Base-by-base conservation (phyloP, 2,329 filamentous ascomycete species). In the Metarhizium rileyi region DNA sequence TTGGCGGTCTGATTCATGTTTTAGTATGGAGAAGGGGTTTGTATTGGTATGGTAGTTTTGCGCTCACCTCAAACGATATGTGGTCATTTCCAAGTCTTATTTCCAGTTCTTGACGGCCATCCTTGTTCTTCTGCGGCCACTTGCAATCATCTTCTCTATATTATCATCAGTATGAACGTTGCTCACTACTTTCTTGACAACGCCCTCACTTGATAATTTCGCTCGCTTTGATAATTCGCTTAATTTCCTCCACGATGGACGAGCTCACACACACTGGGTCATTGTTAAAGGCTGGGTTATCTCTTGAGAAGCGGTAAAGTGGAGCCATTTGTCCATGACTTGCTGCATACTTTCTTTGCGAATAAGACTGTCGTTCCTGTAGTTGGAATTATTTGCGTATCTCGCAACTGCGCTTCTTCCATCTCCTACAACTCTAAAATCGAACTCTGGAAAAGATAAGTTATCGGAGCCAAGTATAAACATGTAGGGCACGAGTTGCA, bases 311-410 rank as follows among this genome's bases (percentile, higher is more conserved):
- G n/a, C 38, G n/a, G 8, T n/a, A 16, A 41, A 22, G 20, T n/a
- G n/a, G 16, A 16, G n/a, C 14, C 18, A 18, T 16, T 38, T 10
- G 26, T 7, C 16, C 22, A 26, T 8, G 28, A 45, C 25, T 8
- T 30, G 27, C 45, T 41, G 69, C 90, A 59, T 75, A 96, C 93
- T 98, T 75, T 98, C 93, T 90, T 98, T 98, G 57, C 93, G 86
- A 64, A 98, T 98, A 59, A 98, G 74, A 55, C 90, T 96, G 67
- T 98, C 93, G 70, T 98, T 98, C 63, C 93, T 84, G 72, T 98
- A 98, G 72, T 98, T 98, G 51, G 91, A 97, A 70, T 98, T 98
- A 77, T 98, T 98, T 56, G 93, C 93, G 71, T 98, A 98, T 70
- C 93, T 84, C 28, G 91, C 90, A 47, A 93, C 87, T 7, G 93